Conservation (phyloP, 768 basidiomycete species). For the Sistotremastrum niveocremeum region DNA sequence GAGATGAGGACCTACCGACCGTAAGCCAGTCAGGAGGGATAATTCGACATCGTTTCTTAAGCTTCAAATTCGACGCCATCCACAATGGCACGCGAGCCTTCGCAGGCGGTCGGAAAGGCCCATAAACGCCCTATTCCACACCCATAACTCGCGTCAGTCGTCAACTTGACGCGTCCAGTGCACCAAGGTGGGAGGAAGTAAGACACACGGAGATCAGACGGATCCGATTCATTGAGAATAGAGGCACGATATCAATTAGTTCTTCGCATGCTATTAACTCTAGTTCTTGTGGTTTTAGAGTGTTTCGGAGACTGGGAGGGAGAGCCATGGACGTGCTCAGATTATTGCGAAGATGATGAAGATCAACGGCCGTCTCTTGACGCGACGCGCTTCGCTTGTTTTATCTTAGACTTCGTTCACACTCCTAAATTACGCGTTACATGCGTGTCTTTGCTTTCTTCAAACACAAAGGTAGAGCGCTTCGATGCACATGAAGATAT, state of each 20-base stretch:
- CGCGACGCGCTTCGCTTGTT: too few species aligned
- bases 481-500: too few species aligned
- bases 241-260: constrained; percentile 72
- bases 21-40: constrained; percentile 82
- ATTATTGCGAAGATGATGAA: too few species aligned
- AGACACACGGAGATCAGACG: constrained; percentile 73
- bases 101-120: constrained; percentile 80
- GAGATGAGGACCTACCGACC: constrained; percentile 42
- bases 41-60: constrained; percentile 91
- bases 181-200: neutral
- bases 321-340: constrained; percentile 46
- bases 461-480: too few species aligned
- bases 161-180: constrained; percentile 3
- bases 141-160: neutral
- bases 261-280: constrained; percentile 82
- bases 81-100: constrained; percentile 84
- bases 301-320: constrained; percentile 52
- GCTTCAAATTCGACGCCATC: constrained; percentile 89
- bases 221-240: constrained; percentile 83
- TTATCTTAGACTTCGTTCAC: too few species aligned
- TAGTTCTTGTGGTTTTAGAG: constrained; percentile 72
- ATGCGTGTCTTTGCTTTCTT: too few species aligned
- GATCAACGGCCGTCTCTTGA: too few species aligned
- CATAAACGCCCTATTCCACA: constrained; percentile 65
- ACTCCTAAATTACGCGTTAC: too few species aligned